phyloP scores from a whole-genome alignment of 768 basidiomycete species.

The Lactarius hengduanensis region DNA sequence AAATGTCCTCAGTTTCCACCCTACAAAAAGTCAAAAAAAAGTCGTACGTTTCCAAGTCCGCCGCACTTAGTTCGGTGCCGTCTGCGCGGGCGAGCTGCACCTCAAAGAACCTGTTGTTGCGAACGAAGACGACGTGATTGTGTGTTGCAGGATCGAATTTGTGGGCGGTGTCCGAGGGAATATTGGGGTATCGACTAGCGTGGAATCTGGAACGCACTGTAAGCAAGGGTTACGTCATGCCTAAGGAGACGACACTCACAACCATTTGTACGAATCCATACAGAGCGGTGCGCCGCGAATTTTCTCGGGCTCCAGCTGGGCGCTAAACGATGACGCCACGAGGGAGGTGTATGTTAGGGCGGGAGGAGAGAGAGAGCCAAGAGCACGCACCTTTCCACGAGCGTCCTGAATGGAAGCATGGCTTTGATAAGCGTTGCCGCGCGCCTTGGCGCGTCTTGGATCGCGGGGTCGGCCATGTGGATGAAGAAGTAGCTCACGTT shows the following conservation, averaged over 20 bases:
- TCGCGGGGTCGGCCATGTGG: conserved; percentile 64
- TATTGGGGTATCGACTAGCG: conserved; percentile 80
- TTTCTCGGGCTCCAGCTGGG: conserved; percentile 85
- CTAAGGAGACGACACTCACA: conserved; percentile 44
- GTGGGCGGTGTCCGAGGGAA: conserved; percentile 76
- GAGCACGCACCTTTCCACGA: conserved; percentile 70
- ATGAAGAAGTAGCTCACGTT: conserved; percentile 95
- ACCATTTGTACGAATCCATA: conserved; percentile 95
- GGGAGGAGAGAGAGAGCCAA: too few relatives aligned
- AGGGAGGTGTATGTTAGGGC: not conserved
- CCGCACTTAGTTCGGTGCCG: conserved; percentile 70
- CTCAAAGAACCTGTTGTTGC: conserved; percentile 89
- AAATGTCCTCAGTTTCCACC: conserved; percentile 29
- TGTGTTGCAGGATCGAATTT: conserved; percentile 74
- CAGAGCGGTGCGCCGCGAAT: conserved; percentile 73
- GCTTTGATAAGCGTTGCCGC: conserved; percentile 86
- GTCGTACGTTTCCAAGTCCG: conserved; percentile 73
- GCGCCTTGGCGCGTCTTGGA: conserved; percentile 58
- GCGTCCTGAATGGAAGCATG: conserved; percentile 76
- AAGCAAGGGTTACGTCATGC: not conserved
- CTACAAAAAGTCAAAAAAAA: not conserved
- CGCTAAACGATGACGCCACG: conserved; percentile 40
- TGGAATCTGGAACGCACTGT: conserved; percentile 64
- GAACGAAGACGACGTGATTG: conserved; percentile 87
- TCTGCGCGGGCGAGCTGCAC: conserved; percentile 65